Percentiles rank a stretch among this genome's conserved stretches.
Conservation (phyloP, 2,329 filamentous ascomycete genomes). For the Falciphora oryzae region DNA sequence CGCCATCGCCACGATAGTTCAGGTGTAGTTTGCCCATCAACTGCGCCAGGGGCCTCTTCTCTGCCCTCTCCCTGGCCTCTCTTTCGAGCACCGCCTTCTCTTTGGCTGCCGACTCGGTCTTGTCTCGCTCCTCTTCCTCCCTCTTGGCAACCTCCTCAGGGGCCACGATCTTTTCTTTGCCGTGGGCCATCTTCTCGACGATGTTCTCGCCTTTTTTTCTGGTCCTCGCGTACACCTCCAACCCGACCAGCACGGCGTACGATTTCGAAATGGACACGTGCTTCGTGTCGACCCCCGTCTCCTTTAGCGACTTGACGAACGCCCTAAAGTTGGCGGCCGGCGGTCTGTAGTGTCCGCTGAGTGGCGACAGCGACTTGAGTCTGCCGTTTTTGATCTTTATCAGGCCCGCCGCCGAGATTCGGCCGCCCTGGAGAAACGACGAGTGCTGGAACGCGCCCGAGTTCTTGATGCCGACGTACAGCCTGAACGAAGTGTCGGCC, state of each 20-base stretch:
- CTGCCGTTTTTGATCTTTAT: conserved; percentile 81
- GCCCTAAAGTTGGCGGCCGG: conserved; percentile 77
- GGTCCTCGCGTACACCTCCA: conserved; percentile 73
- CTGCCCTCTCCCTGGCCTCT: conserved; percentile 35
- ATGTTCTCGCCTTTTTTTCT: conserved; percentile 57
- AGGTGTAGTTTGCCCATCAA: conserved; percentile 35
- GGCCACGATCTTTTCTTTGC: conserved; percentile 53
- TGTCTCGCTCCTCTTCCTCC: conserved; percentile 55
- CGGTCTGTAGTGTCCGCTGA: conserved; percentile 78
- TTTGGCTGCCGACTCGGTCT: conserved; percentile 51
- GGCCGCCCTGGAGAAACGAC: conserved; percentile 77
- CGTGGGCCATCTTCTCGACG: conserved; percentile 42
- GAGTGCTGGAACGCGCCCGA: conserved; percentile 87
- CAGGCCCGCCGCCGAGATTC: conserved; percentile 76
- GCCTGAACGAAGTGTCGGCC: conserved; percentile 74
- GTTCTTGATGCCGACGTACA: conserved; percentile 88
- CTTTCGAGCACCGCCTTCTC: conserved; percentile 39
- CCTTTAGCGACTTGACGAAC: conserved; percentile 68
- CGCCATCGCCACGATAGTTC: background rate
- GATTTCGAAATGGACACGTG: conserved; percentile 73
- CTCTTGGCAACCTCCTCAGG: conserved; percentile 52
- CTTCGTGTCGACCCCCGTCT: conserved; percentile 71
- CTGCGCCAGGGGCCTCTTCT: conserved; percentile 20
- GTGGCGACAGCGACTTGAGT: conserved; percentile 64
- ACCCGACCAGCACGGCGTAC: conserved; percentile 74